A percentile compares a stretch with the other conserved stretches of the same genome.
These are phyloP conservation scores for Aspergillus transmontanensis DNA, from an alignment of 2,329 filamentous ascomycete genomes.

Conservation along the genomic window DNA sequence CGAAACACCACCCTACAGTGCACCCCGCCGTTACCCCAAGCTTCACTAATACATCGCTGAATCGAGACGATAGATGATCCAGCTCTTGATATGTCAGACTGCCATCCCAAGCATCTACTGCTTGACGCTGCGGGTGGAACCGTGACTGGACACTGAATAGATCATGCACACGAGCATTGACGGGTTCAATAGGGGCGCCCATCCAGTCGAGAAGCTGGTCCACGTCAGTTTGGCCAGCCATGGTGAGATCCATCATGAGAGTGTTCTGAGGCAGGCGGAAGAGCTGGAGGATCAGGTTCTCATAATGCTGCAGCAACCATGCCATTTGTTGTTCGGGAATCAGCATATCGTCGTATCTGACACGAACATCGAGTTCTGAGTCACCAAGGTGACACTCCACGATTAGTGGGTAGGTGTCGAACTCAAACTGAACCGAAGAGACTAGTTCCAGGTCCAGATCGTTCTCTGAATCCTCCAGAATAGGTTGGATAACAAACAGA, in stretches of 20 bases:
- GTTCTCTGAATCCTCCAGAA: background rate
- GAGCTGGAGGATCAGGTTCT: background rate
- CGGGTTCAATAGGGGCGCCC: background rate
- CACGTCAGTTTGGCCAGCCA: background rate
- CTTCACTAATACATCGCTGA: background rate
- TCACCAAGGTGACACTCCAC: background rate
- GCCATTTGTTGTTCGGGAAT: background rate
- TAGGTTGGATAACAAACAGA: background rate
- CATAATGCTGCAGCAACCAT: background rate
- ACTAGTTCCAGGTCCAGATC: background rate
- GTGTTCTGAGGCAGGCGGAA: background rate
- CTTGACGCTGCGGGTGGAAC: background rate
- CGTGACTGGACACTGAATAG: background rate
- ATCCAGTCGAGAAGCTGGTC: background rate
- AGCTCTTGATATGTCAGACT: slow-evolving; percentile 10
- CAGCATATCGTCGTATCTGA: background rate
- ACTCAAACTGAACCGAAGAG: background rate
- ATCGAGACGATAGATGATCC: slow-evolving; percentile 3
- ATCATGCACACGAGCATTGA: background rate
- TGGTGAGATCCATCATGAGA: background rate
- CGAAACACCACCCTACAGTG: slow-evolving; percentile 8
- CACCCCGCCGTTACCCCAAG: background rate
- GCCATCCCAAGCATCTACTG: slow-evolving; percentile 7
- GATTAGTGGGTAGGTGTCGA: background rate
- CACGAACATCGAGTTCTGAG: background rate